These are phyloP conservation scores for Ophiognomonia clavigignenti-juglandacearum DNA, from an alignment of 2,329 filamentous ascomycete genomes.

Conservation along the genomic window DNA sequence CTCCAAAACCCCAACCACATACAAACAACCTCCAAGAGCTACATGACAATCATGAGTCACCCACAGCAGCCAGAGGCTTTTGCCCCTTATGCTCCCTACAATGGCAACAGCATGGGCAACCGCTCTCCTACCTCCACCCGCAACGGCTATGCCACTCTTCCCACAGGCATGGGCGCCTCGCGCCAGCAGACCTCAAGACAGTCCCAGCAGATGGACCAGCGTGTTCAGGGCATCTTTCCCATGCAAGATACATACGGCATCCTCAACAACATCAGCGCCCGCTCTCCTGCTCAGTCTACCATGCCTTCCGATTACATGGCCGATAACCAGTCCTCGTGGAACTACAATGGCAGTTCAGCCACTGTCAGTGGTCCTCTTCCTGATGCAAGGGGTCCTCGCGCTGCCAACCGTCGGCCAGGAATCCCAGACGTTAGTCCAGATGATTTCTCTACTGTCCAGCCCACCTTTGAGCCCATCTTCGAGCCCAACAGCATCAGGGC, in stretches of 20 bases:
- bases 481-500: too few relatives aligned
- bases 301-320: conserved; percentile 21
- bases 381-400: conserved; percentile 48
- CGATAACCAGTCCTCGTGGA: conserved; percentile 23
- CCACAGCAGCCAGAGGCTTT: conserved; percentile 15
- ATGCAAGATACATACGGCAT: conserved; percentile 24
- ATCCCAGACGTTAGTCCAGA: conserved; percentile 32
- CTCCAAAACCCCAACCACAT: not conserved
- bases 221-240: conserved; percentile 20
- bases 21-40: not conserved
- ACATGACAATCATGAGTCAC: conserved; percentile 16
- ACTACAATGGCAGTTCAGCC: conserved; percentile 24
- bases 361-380: conserved; percentile 56
- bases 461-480: too few relatives aligned
- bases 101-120: conserved; percentile 16
- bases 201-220: conserved; percentile 23
- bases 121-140: conserved; percentile 23
- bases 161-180: conserved; percentile 18
- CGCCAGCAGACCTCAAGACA: conserved; percentile 22
- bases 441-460: too few relatives aligned
- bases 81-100: conserved; percentile 14
- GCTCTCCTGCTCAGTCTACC: conserved; percentile 19
- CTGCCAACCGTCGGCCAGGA: conserved; percentile 60
- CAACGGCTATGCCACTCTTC: conserved; percentile 25
- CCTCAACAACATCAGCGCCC: conserved; percentile 24